Evolutionary conservation across 176 grass and related monocot species (phyloP).

Genomic region (Secale cereale): DNA sequence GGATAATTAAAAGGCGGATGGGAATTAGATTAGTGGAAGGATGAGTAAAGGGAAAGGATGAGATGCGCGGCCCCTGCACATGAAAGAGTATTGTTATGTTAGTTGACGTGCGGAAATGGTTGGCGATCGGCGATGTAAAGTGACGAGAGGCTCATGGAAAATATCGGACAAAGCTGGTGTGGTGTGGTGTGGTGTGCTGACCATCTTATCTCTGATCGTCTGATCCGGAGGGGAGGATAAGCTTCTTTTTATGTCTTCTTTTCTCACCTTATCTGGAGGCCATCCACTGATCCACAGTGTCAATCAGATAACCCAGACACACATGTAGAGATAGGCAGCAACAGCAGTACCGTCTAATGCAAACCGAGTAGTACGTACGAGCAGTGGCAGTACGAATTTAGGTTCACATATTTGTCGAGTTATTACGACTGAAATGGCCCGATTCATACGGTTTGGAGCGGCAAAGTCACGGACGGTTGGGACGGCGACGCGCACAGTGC

Average conservation of each 20-base stretch:
- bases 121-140: not conserved
- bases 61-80: not conserved
- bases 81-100: not conserved
- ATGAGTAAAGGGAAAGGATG: conserved; percentile 22
- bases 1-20: not conserved
- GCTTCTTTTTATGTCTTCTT: not conserved
- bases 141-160: not conserved
- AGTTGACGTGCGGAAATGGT: not conserved
- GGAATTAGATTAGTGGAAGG: not conserved
- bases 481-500: not conserved
- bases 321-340: no score
- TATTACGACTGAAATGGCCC: not conserved
- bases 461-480: not conserved
- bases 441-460: not conserved
- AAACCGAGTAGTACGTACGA: no score
- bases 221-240: conserved; percentile 17
- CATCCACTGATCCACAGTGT: no score
- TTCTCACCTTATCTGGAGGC: not conserved
- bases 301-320: no score
- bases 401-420: not conserved
- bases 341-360: no score
- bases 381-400: not conserved
- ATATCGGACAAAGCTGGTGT: conserved; percentile 15
- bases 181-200: conserved; percentile 9
- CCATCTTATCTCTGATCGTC: conserved; percentile 31